These are phyloP conservation scores for Rostrohypoxylon terebratum DNA, from an alignment of 495 filamentous ascomycete genomes.

Conservation along the genomic window DNA sequence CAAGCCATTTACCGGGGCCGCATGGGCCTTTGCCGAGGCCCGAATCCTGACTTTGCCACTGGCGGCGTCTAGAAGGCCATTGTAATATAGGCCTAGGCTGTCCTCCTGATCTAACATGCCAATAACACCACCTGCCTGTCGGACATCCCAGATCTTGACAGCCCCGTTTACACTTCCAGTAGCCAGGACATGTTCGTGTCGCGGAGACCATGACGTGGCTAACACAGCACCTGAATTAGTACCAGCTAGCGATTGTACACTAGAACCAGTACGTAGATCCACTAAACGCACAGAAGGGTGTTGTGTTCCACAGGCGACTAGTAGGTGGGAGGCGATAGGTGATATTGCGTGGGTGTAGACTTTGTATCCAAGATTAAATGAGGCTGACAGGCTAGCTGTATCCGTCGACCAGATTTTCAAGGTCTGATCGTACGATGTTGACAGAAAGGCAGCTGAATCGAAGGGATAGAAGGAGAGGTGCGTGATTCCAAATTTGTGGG, in stretches of 20 bases:
- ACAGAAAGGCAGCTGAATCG: conserved; percentile 81
- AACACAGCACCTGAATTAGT: conserved; percentile 75
- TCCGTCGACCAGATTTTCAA: conserved; percentile 82
- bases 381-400: conserved; percentile 66
- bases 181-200: conserved; percentile 80
- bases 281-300: conserved; percentile 82
- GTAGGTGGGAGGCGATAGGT: conserved; percentile 74
- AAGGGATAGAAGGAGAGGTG: conserved; percentile 90
- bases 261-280: conserved; percentile 81
- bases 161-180: conserved; percentile 81
- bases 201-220: conserved; percentile 82
- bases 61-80: conserved; percentile 42
- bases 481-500: conserved; percentile 83
- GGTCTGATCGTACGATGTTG: conserved; percentile 84
- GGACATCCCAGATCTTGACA: conserved; percentile 86
- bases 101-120: conserved; percentile 85
- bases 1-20: conserved; percentile 82
- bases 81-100: conserved; percentile 66
- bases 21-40: conserved; percentile 72
- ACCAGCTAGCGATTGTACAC: conserved; percentile 78
- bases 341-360: conserved; percentile 82
- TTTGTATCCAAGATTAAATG: conserved; percentile 77
- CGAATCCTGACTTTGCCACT: conserved; percentile 53
- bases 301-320: conserved; percentile 87
- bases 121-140: conserved; percentile 76